Conservation (phyloP, 2,329 filamentous ascomycete genomes). For the Fusarium torulosum region DNA sequence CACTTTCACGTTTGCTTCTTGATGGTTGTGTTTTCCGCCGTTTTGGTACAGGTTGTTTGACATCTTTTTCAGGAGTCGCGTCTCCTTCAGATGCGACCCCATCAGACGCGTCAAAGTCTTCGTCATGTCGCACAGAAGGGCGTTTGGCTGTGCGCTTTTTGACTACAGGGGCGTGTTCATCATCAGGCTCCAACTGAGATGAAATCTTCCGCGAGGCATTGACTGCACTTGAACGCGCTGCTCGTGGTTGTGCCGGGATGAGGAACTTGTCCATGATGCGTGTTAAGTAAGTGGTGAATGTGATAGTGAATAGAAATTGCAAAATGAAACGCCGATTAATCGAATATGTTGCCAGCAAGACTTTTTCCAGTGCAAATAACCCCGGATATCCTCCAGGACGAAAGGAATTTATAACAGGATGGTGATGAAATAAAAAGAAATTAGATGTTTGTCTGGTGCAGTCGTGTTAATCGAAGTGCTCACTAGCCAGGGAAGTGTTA, state of each 20-base stretch:
- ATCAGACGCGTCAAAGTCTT: constrained; percentile 43
- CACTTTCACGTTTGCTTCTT: constrained; percentile 23
- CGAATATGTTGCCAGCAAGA: background rate
- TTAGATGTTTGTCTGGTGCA: background rate
- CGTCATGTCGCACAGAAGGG: constrained; percentile 17
- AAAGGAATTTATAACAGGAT: background rate
- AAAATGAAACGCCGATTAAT: background rate
- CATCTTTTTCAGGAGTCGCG: constrained; percentile 35
- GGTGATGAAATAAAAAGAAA: background rate
- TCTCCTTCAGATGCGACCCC: constrained; percentile 41
- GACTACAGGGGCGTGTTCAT: constrained; percentile 3
- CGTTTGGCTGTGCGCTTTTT: constrained; percentile 30
- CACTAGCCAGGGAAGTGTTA: background rate
- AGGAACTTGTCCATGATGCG: constrained; percentile 19
- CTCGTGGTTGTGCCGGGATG: constrained; percentile 24
- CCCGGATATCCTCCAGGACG: background rate
- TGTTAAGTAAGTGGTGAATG: too few species aligned
- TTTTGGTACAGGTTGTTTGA: constrained; percentile 40
- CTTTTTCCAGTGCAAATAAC: background rate
- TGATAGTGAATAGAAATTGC: background rate
- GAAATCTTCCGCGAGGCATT: constrained; percentile 40
- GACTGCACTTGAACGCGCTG: constrained; percentile 40
- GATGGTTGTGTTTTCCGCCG: constrained; percentile 40
- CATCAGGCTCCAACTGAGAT: constrained; percentile 34
- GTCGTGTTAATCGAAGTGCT: background rate